Evolutionary conservation across 768 basidiomycete genomes (phyloP), one percentile per base, ranked within the genome.

Genomic region (Ramaria sp.): DNA sequence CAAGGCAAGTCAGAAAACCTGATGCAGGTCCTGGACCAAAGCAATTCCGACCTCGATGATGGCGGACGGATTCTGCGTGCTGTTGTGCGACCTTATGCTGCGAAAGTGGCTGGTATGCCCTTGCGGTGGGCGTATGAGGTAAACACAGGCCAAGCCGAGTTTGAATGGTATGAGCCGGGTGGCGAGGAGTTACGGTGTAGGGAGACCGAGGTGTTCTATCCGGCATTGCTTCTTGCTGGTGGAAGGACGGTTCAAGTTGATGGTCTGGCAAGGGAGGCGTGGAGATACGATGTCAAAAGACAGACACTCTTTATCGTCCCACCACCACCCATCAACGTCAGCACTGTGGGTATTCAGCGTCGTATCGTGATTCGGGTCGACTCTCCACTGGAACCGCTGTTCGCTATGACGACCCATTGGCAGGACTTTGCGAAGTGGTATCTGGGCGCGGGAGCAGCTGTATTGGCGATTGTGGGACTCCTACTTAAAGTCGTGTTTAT

Each of bases 41-140:
- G 70, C 18, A 75, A 81, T 2, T 72, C 77, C n/a, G 78, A 82
- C 5, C 74, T 93, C 30, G 92, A 98, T 65, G 82, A 84, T 43
- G 93, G 94, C 3, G 86, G 73, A 0, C 74, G 94, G 16, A 82
- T 94, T 43, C 71, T 97, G 2, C 69, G 78, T 13, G 76, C 86
- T 3, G 68, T 96, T 50, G 90, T 95, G 24, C 81, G 95, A 1
- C 95, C 95, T 3, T 96, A 97, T 66, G 79, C 92, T 1, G 81
- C 90, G 49, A 95, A 94, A 65, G 87, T 85, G 0, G 88, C 91
- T 0, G 95, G 95, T 10, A 78, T 88, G 15, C 94, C 93, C 0
- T 63, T 83, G 8, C 69, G 68, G 5, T 84, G 85, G 61, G 73
- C 79, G 16, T 95, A 91, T 66, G 87, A 91, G 65, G 76, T 86